Conservation (phyloP, 352 stramenopile genomes). For the Phytophthora hibernalis region DNA sequence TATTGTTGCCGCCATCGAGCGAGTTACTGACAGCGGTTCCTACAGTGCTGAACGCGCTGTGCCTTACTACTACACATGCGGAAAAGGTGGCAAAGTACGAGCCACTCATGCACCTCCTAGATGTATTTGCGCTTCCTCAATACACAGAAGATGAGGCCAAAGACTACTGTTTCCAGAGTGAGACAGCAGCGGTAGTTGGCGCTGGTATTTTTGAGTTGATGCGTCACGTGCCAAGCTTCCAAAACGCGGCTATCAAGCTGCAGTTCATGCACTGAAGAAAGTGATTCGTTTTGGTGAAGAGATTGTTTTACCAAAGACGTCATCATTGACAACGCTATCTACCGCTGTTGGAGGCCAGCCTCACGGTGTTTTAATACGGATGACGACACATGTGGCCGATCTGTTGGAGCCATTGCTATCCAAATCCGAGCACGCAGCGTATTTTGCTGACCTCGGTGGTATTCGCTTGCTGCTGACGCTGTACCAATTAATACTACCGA, state of each 20-base stretch:
- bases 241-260: conserved; percentile 87
- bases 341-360: conserved; percentile 28
- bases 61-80: conserved; percentile 92
- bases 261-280: conserved; percentile 92
- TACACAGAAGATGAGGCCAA: conserved; percentile 88
- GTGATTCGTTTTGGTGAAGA: conserved; percentile 87
- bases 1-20: conserved; percentile 81
- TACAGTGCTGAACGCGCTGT: conserved; percentile 93
- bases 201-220: conserved; percentile 97
- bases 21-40: conserved; percentile 96
- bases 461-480: conserved; percentile 91
- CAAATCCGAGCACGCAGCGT: conserved; percentile 92
- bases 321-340: conserved; percentile 8
- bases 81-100: conserved; percentile 92
- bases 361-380: conserved; percentile 60
- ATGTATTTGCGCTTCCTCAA: conserved; percentile 91
- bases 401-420: conserved; percentile 95
- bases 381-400: conserved; percentile 89
- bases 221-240: conserved; percentile 93
- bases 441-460: conserved; percentile 93
- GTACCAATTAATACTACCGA: conserved; percentile 90
- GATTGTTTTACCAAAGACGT: conserved; percentile 27
- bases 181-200: conserved; percentile 93
- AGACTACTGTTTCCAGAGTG: conserved; percentile 90
- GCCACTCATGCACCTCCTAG: conserved; percentile 90